Conservation (phyloP, 352 stramenopile genomes). For the Globisporangium uncinulatum region DNA sequence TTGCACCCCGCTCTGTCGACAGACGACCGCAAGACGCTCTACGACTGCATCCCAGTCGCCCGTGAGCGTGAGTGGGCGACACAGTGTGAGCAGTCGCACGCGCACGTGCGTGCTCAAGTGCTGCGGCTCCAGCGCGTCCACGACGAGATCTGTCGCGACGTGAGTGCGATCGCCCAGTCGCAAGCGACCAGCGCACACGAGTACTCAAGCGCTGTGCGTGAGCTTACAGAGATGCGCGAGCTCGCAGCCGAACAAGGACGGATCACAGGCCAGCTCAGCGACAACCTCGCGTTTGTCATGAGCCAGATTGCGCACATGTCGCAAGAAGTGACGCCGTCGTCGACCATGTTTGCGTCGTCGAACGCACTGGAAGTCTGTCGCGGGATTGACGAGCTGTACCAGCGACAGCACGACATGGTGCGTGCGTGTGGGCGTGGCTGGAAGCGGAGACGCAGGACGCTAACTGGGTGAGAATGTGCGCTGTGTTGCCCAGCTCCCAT, state of each 20-base stretch:
- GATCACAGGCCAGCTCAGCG: constrained; percentile 60
- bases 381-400: constrained; percentile 73
- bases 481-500: constrained; percentile 36
- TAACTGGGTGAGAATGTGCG: not conserved
- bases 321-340: constrained; percentile 40
- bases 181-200: constrained; percentile 38
- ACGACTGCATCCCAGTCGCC: constrained; percentile 78
- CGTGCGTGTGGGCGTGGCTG: not conserved
- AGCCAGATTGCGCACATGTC: constrained; percentile 65
- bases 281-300: constrained; percentile 60
- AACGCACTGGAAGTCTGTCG: constrained; percentile 78
- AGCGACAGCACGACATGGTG: constrained; percentile 73
- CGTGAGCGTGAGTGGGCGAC: constrained; percentile 72
- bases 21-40: constrained; percentile 55
- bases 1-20: constrained; percentile 63
- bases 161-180: constrained; percentile 36
- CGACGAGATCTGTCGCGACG: constrained; percentile 63
- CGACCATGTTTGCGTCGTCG: constrained; percentile 76
- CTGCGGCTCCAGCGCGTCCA: constrained; percentile 56
- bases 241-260: constrained; percentile 36
- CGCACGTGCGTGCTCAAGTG: constrained; percentile 57
- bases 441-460: not conserved
- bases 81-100: constrained; percentile 77
- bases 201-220: constrained; percentile 33
- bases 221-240: constrained; percentile 47